Evolutionary conservation across 768 basidiomycete genomes (phyloP).

Genomic region (Agaricus subrufescens): DNA sequence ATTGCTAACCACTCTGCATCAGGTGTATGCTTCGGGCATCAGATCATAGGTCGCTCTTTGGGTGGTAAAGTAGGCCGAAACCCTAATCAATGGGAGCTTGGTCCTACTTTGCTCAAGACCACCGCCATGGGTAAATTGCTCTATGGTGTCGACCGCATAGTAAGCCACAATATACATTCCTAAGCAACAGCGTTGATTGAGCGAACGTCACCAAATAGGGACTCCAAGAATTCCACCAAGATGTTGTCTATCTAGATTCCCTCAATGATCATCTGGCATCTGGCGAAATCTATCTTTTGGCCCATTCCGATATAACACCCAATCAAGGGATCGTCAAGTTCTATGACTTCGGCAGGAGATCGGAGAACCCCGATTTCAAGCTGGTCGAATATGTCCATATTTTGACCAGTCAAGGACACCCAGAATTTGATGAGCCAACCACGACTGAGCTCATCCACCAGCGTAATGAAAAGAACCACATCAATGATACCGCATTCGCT

Average conservation of each 20-base stretch:
- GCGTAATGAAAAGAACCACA: not conserved
- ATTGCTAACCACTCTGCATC: not conserved
- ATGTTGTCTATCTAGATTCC: not conserved
- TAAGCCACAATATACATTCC: not conserved
- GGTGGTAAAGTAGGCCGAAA: conserved; percentile 69
- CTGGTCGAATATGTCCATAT: conserved; percentile 53
- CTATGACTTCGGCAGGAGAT: conserved; percentile 5
- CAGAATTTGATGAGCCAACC: not conserved
- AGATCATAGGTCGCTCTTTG: conserved; percentile 64
- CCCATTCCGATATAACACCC: conserved; percentile 44
- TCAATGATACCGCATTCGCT: not conserved
- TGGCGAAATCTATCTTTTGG: conserved; percentile 52
- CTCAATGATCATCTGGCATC: conserved; percentile 29
- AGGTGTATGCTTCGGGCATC: conserved; percentile 94
- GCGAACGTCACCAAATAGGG: not conserved
- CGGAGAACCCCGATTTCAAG: not conserved
- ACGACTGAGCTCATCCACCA: not conserved
- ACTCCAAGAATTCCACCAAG: not conserved
- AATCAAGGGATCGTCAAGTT: conserved; percentile 75
- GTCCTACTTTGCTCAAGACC: conserved; percentile 53
- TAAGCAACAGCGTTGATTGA: not conserved
- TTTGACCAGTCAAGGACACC: conserved; percentile 82
- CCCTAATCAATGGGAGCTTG: conserved; percentile 70
- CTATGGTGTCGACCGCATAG: too few relatives aligned
- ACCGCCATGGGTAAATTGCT: conserved; percentile 65